Evolutionary conservation across 352 stramenopile genomes (phyloP), one percentile per base, ranked within the genome.

Genomic region (Phytophthora colocasiae): DNA sequence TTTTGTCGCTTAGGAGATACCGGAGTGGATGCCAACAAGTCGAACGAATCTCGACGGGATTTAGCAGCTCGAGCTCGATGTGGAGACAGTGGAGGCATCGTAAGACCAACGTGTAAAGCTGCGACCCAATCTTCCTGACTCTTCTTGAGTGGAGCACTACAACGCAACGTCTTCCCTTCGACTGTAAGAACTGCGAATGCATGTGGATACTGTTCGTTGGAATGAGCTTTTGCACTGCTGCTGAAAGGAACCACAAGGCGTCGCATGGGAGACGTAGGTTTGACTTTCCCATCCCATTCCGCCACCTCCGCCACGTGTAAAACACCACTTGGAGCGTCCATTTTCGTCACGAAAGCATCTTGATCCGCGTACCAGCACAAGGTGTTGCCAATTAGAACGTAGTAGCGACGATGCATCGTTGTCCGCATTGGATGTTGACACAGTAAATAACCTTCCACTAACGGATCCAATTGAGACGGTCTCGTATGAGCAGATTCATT

Each of bases 301-400:
- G 51, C 46, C 22, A 92, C 78, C 3, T 81, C 78, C 0, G 79
- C 69, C 6, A 93, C 83, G 29, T 94, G 86, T 3, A 92, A 73
- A 10, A 92, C 82, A 1, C 84, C 86, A 7, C 68, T 86, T 0
- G 86, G 86, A 8, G 58, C 58, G 39, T 82, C 65, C 22, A 83
- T 73, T 19, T 86, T 71, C 29, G 67, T 56, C 2, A 72, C 75
- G 51, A 81, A 94, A 6, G 76, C 73, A 61, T 94, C 82, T 10
- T 78, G 82, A 55, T 91, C 78, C 24, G 87, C 79, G 66, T 91
- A 94, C 83, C 86, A 94, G 69, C 86, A 93, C 1, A 94, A 60
- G 12, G 86, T 93, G 53, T 89, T 93, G 14, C 86, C 86, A 9
- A 77, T 87, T 14, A 94, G 66, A 11, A 94, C 84, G 58, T 89